These are phyloP conservation scores for Leccinum disarticulatum DNA, from an alignment of 768 basidiomycete genomes.

Conservation along the genomic window DNA sequence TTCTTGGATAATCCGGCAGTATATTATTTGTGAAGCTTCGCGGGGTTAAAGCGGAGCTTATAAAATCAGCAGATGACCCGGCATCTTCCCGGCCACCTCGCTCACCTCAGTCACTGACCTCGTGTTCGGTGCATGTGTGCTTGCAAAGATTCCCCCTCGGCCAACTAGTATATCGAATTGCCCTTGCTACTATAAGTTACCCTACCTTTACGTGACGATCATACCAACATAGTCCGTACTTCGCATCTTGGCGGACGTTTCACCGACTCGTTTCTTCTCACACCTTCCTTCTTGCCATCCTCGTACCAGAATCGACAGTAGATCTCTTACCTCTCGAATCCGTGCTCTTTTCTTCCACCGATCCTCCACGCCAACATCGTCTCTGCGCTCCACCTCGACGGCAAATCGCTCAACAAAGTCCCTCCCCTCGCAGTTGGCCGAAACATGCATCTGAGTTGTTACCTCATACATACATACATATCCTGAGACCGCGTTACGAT, in stretches of 20 bases:
- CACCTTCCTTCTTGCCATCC: slow-evolving; percentile 15
- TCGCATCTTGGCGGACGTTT: background rate
- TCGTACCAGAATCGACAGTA: background rate
- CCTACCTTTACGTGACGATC: slow-evolving; percentile 1
- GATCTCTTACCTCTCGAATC: slow-evolving; percentile 6
- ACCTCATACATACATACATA: background rate
- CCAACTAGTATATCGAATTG: background rate
- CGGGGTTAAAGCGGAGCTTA: slow-evolving; percentile 23
- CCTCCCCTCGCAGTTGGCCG: background rate
- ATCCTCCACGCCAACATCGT: slow-evolving; percentile 15
- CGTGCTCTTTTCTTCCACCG: slow-evolving; percentile 9
- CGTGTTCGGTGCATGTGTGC: slow-evolving; percentile 11
- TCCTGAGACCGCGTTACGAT: slow-evolving; percentile 5
- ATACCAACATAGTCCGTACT: background rate
- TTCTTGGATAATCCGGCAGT: slow-evolving; percentile 23
- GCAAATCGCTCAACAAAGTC: background rate
- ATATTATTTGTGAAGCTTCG: slow-evolving; percentile 19
- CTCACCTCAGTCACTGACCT: slow-evolving; percentile 12
- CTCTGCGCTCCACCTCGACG: background rate
- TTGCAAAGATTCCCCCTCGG: slow-evolving; percentile 12
- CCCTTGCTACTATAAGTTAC: background rate
- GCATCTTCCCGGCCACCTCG: slow-evolving; percentile 3
- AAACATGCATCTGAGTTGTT: slow-evolving; percentile 11
- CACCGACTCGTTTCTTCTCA: slow-evolving; percentile 3
- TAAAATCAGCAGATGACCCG: slow-evolving; percentile 3